These are phyloP conservation scores for Exophiala viscosa DNA, from an alignment of 2,329 filamentous ascomycete species.

Conservation along the genomic window DNA sequence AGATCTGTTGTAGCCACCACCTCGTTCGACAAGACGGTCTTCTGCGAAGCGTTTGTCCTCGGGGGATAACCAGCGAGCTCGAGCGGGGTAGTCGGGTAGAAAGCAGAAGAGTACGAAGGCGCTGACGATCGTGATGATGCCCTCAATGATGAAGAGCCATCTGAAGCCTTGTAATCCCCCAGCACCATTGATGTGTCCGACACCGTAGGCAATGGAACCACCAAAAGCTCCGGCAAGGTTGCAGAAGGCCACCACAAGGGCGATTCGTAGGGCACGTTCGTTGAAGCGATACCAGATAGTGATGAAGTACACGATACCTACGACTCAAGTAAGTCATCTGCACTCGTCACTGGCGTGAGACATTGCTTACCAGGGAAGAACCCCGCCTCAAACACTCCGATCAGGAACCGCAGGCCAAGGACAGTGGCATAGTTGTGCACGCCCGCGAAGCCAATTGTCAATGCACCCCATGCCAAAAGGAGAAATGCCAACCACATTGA, in stretches of 20 bases:
- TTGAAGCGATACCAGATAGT: constrained; percentile 56
- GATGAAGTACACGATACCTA: constrained; percentile 45
- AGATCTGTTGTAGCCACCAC: constrained; percentile 28
- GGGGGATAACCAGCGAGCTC: constrained; percentile 43
- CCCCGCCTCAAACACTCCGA: constrained; percentile 51
- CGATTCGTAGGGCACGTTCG: constrained; percentile 58
- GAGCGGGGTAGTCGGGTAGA: constrained; percentile 42
- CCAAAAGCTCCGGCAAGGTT: constrained; percentile 55
- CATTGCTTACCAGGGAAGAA: constrained; percentile 41
- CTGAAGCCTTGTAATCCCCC: constrained; percentile 40
- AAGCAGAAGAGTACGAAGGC: constrained; percentile 39
- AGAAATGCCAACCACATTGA: constrained; percentile 48
- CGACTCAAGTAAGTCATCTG: not conserved
- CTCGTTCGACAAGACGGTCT: constrained; percentile 44
- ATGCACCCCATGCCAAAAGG: constrained; percentile 49
- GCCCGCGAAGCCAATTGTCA: constrained; percentile 49
- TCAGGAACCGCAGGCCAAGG: constrained; percentile 46
- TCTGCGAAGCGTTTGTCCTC: constrained; percentile 44
- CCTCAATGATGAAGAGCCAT: constrained; percentile 33
- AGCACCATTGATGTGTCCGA: constrained; percentile 40
- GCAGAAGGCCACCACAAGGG: constrained; percentile 51
- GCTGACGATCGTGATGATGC: constrained; percentile 37
- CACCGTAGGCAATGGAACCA: constrained; percentile 38
- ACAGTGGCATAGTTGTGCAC: constrained; percentile 42
- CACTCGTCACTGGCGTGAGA: not conserved